A percentile compares a stretch with the other conserved stretches of the same genome.
phyloP scores from a whole-genome alignment of 345 rosid genomes.

The Cardamine resedifolia region DNA sequence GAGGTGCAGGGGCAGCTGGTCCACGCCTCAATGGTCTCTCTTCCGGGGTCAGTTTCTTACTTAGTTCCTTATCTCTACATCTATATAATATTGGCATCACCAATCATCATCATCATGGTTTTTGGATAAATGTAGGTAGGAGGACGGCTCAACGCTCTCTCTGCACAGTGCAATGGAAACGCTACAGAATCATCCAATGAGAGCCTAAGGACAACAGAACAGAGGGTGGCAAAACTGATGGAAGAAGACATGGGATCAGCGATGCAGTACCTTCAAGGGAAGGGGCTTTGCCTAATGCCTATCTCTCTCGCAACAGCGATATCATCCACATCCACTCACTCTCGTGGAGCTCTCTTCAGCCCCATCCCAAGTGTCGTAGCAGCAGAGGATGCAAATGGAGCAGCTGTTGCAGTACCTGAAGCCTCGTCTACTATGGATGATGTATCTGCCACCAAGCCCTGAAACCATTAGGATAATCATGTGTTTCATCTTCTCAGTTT shows the following conservation, averaged over 20 bases:
- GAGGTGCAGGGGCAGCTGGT: constrained; percentile 83
- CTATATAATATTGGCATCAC: neutral
- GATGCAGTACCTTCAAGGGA: constrained; percentile 96
- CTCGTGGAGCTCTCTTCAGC: constrained; percentile 46
- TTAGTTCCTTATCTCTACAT: neutral
- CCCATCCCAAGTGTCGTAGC: constrained; percentile 4
- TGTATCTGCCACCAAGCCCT: constrained; percentile 68
- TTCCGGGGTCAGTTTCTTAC: constrained; percentile 56
- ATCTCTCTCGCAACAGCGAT: constrained; percentile 90
- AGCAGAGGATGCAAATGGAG: constrained; percentile 26
- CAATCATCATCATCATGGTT: neutral
- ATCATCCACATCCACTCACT: constrained; percentile 64
- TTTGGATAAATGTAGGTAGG: constrained; percentile 42
- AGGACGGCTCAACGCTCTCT: constrained; percentile 48
- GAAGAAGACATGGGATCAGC: constrained; percentile 99
- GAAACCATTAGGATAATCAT: constrained; percentile 28
- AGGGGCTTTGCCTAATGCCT: constrained; percentile 97
- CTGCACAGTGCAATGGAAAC: constrained; percentile 35
- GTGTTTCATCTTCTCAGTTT: constrained; percentile 16
- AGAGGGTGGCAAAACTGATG: constrained; percentile 91
- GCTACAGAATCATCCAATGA: constrained; percentile 45
- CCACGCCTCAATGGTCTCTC: constrained; percentile 81
- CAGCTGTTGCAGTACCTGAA: constrained; percentile 28
- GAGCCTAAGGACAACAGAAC: constrained; percentile 71
- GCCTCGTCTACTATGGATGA: constrained; percentile 58